Base-by-base conservation (phyloP, 2,329 filamentous ascomycete genomes). In the Colletotrichum eleusines region DNA sequence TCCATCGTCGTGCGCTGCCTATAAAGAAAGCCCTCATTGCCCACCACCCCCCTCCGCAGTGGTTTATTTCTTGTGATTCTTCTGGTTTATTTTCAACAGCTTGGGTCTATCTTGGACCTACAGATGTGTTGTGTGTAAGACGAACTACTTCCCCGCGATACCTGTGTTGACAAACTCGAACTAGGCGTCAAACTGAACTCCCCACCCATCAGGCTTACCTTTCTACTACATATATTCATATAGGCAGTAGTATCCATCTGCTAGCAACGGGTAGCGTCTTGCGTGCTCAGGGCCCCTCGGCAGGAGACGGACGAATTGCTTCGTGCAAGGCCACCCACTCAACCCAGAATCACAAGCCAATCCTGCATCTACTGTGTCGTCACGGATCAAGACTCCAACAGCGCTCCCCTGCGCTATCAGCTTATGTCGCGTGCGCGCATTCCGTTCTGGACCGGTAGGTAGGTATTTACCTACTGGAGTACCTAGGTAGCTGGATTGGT, bases 391-490 rank as follows among this genome's bases (percentile, higher is more conserved):
- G 51, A 44, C 44, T 40, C 63, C 51, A 23, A 55, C 20, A 38
- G 18, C 44, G 42, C 42, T 44, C 44, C 23, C n/a, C 11, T 12
- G 9, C n/a, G 5, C 44, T 46, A 46, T 35, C 58, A 23, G 9
- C 46, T 38, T 50, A 50, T 61, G 63, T 71, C 44, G 68, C 64
- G 68, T 59, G 64, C 64, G 28, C 51, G 11, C 44, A 59, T 68
- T 63, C 68, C 44, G 26, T 58, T 67, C 23, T 44, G n/a, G 48
- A 26, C 18, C n/a, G n/a, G n/a, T n/a, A n/a, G n/a, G n/a, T n/a
- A n/a, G n/a, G n/a, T n/a, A n/a, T n/a, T n/a, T n/a, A n/a, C n/a
- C n/a, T 33, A 33, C 31, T 7, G 31, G 31, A 33, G 31, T 33
- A 35, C 31, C 64, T 8, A 53, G 31, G 50, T 31, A 28, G 20